Base-by-base conservation (phyloP, 148 eudicot genomes). In the Rhododendron henanense region DNA sequence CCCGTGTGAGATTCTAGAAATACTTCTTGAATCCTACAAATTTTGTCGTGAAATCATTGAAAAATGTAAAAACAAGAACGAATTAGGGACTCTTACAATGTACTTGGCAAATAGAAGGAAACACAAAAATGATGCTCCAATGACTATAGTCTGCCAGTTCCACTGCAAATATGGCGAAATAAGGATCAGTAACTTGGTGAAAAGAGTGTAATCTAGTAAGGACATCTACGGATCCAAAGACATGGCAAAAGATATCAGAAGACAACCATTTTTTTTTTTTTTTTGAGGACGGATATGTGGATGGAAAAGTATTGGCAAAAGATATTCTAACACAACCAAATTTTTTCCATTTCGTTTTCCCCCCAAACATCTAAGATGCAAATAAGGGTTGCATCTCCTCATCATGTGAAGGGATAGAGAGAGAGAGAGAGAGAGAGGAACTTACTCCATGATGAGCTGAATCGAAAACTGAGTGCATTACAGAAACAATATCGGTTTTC, bases 401-500 rank as follows among this genome's bases (percentile, higher is more conserved):
- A 31, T 71, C 39, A 31, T 14, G 41, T 71, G 41, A 69, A 10
- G 81, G 41, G 3, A 25, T 2, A 41, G 44, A 41, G 23, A 8
- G 74, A 10, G 44, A 57, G 74, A 10, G 44, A 57, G 18, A 25
- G 23, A 1, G 10, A n/a, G 37, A 53, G 25, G 74, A 39, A 83
- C 89, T 48, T 86, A 94, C 97, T 84, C 91, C 94, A 78, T 94
- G 94, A 59, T 90, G 92, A 63, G 85, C 86, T 13, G 93, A 84
- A 28, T 44, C 83, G 18, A 91, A 88, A 28, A 94, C 94, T 44
- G 95, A 91, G 5, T 83, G 75, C 88, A 93, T 67, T 1, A 94
- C 97, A 14, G 97, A 92, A 44, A 93, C 83, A 50, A 90, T 85
- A 84, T 94, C 97, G 0, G 95, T 86, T 4, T 91, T 89, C 84